Evolutionary conservation across 768 basidiomycete species (phyloP).

Genomic region (Hydnomerulius pinastri): DNA sequence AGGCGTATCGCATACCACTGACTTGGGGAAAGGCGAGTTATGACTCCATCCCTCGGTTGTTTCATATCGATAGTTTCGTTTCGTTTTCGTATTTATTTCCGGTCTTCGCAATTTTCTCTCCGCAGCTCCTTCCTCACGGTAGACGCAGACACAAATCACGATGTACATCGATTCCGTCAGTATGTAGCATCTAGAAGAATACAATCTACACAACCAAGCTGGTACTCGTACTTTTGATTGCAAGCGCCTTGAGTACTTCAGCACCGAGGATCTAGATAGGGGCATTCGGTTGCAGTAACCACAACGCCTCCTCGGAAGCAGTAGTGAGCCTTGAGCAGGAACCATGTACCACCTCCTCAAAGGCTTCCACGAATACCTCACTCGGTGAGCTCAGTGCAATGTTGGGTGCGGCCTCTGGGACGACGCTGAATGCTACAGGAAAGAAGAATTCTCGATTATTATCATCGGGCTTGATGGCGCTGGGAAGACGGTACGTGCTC

Average conservation of each 20-base stretch:
- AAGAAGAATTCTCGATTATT: conserved; percentile 91
- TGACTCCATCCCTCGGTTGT: too few species aligned
- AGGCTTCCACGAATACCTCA: conserved; percentile 88
- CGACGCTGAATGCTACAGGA: conserved; percentile 44
- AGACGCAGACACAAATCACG: neutral
- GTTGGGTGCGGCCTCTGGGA: neutral
- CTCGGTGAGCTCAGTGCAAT: conserved; percentile 63
- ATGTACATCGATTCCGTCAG: neutral
- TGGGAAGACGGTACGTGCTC: conserved; percentile 81
- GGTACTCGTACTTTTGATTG: too few species aligned
- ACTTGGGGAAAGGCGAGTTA: too few species aligned
- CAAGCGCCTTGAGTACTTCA: too few species aligned
- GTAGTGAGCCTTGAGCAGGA: neutral
- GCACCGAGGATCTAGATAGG: too few species aligned
- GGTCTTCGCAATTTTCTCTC: neutral
- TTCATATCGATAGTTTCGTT: too few species aligned
- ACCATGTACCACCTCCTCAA: conserved; percentile 93
- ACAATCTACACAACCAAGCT: too few species aligned
- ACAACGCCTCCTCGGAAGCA: too few species aligned
- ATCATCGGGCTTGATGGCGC: conserved; percentile 93
- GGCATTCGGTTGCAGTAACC: neutral
- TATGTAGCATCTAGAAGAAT: neutral
- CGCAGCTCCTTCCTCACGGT: neutral
- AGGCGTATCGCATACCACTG: too few species aligned
- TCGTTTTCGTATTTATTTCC: conserved; percentile 3